Evolutionary conservation across 2,329 filamentous ascomycete genomes (phyloP).

Genomic region (Fusarium sp.): DNA sequence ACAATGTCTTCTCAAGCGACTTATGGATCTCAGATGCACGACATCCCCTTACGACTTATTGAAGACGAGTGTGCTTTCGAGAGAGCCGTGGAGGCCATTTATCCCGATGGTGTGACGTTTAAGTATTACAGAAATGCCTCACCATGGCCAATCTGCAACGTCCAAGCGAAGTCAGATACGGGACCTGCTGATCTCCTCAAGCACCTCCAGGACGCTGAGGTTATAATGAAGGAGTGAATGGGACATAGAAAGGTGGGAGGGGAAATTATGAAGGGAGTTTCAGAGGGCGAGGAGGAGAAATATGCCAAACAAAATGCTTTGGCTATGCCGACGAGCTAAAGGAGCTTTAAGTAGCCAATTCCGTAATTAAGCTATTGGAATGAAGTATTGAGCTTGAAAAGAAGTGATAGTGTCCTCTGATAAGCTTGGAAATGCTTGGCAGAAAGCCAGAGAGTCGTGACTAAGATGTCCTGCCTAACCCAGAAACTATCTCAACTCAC

Average conservation of each 20-base stretch:
- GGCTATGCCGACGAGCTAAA: rapidly evolving
- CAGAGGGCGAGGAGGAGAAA: not conserved
- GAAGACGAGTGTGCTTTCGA: not conserved
- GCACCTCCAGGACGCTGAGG: not conserved
- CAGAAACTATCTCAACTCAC: no score
- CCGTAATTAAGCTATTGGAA: no score
- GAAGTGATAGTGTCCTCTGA: not conserved
- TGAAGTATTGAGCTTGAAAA: no score
- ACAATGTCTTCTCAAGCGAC: not conserved
- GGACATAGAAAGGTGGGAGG: rapidly evolving
- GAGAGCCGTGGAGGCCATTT: not conserved
- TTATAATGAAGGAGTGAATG: not conserved
- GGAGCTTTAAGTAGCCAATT: not conserved
- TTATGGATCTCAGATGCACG: not conserved
- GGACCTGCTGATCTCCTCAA: not conserved
- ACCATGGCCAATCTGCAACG: not conserved
- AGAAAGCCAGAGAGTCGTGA: not conserved
- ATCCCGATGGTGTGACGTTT: not conserved
- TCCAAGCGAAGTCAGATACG: not conserved
- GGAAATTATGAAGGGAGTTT: rapidly evolving
- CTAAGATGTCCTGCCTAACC: no score
- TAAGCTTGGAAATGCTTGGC: not conserved
- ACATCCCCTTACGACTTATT: not conserved
- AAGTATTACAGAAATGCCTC: not conserved
- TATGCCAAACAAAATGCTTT: rapidly evolving